A percentile compares a stretch with the other conserved stretches of the same genome.
Evolutionary conservation across 805 yeast species (phyloP).

Genomic region (Ogataea angusta): DNA sequence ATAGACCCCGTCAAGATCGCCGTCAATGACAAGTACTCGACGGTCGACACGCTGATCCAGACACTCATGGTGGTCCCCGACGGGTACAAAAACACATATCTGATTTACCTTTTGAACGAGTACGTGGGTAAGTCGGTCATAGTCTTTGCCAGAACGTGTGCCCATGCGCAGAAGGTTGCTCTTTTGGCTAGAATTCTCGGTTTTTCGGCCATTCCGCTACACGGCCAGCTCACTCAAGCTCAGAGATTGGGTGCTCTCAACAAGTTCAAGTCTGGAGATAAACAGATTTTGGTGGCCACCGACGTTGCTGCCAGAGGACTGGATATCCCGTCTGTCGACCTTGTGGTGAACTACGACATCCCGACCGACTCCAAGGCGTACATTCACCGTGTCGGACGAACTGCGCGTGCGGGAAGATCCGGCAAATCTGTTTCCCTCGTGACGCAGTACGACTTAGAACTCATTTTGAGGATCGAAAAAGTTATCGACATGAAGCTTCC

Average conservation of each 20-base stretch:
- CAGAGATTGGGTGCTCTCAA: conserved; percentile 81
- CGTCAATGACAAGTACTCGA: conserved; percentile 82
- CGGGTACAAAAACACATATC: conserved; percentile 84
- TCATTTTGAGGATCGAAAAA: conserved; percentile 83
- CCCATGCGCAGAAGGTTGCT: conserved; percentile 90
- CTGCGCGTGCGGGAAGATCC: conserved; percentile 91
- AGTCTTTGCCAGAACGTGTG: conserved; percentile 91
- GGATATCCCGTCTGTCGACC: conserved; percentile 89
- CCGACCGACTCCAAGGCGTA: conserved; percentile 97
- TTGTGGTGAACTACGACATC: conserved; percentile 87
- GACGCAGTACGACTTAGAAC: conserved; percentile 91
- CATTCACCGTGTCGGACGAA: conserved; percentile 96
- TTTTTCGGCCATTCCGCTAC: conserved; percentile 87
- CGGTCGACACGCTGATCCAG: conserved; percentile 92
- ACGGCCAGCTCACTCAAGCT: conserved; percentile 85
- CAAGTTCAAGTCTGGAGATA: conserved; percentile 70
- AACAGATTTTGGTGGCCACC: conserved; percentile 71
- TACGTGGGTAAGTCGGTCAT: conserved; percentile 80
- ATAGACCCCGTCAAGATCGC: conserved; percentile 87
- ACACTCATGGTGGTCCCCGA: conserved; percentile 87
- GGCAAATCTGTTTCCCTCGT: conserved; percentile 86
- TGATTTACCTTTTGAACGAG: conserved; percentile 81
- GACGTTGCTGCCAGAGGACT: conserved; percentile 96
- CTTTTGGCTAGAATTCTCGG: conserved; percentile 76
- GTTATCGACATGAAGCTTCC: conserved; percentile 81